phyloP scores from a whole-genome alignment of 805 yeast genomes.

The Groenewaldozyma salmanticensis region DNA sequence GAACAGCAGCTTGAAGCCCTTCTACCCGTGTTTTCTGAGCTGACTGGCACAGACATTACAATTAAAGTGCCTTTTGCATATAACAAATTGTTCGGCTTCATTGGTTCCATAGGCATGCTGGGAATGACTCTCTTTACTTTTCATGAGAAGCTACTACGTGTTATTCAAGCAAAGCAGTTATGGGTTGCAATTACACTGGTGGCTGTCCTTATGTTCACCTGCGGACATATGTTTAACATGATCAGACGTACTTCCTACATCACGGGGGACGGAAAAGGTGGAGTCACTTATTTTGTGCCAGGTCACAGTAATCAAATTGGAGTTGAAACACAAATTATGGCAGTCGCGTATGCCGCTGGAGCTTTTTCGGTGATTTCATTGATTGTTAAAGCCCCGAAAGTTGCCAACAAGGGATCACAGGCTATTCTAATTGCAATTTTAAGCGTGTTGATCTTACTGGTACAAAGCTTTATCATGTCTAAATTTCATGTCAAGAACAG shows the following conservation, averaged over 20 bases:
- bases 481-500: constrained; percentile 62
- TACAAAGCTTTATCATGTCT: constrained; percentile 53
- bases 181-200: constrained; percentile 71
- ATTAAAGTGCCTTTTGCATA: constrained; percentile 27
- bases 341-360: constrained; percentile 61
- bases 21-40: constrained; percentile 9
- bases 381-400: constrained; percentile 45
- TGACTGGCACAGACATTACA: constrained; percentile 20
- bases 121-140: constrained; percentile 7
- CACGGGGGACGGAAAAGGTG: constrained; percentile 34
- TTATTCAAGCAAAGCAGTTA: constrained; percentile 43
- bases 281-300: constrained; percentile 42
- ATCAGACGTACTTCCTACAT: constrained; percentile 61
- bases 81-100: constrained; percentile 9
- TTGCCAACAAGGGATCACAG: constrained; percentile 38
- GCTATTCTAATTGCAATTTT: constrained; percentile 40
- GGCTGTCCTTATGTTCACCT: constrained; percentile 56
- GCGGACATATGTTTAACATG: constrained; percentile 91
- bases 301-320: constrained; percentile 76
- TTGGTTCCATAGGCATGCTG: constrained; percentile 1
- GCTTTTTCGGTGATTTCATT: constrained; percentile 52
- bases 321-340: constrained; percentile 80
- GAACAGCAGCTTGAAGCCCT: constrained; percentile 19
- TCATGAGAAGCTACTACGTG: constrained; percentile 27
- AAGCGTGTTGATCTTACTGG: constrained; percentile 38